Evolutionary conservation across 371 early-diverging fungal species (phyloP), one percentile per base, ranked within the genome.

Genomic region (Mortierella polycephala): DNA sequence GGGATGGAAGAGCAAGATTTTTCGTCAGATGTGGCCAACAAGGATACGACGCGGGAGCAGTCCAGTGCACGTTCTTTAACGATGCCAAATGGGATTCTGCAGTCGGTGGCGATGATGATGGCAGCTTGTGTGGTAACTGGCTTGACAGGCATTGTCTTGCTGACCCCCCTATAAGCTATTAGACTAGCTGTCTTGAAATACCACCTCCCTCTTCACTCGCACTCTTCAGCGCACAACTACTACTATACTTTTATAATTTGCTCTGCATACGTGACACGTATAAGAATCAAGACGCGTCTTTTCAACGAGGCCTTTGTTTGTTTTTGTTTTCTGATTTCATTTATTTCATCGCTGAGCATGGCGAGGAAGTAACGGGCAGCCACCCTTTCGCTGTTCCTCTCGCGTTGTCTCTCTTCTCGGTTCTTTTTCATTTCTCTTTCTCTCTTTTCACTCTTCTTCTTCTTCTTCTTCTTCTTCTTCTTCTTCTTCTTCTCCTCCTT

Each of bases 1-100:
- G 79, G 79, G 1, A 77, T 71, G 79, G 58, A 63, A 44, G 79
- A 65, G 11, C 64, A 64, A 52, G 79, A 77, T 37, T 68, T 71
- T 46, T 42, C 7, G 13, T 13, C 58, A 41, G 57, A 49, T 21
- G 23, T 12, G 12, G 50, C 23, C 1, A 9, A 11, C 23, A 49
- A 55, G 50, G 21, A 21, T 51, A 21, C 51, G n/a, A 47, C 47
- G 21, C 9, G 51, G 51, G 14, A 9, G 51, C 30, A 30, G 30
- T 30, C 30, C 30, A 30, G 30, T 4, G 30, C 30, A 30, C 30
- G 30, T 2, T 30, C 30, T 30, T 30, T 4, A 4, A 4, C 30
- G 30, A 30, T 30, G 4, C 30, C 30, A 30, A 30, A 30, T 30
- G 30, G 1, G 4, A 30, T 4, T 2, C 30, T 30, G 4, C 30